These are phyloP conservation scores for Fusarium brachygibbosum DNA, from an alignment of 2,329 filamentous ascomycete genomes.

Conservation along the genomic window DNA sequence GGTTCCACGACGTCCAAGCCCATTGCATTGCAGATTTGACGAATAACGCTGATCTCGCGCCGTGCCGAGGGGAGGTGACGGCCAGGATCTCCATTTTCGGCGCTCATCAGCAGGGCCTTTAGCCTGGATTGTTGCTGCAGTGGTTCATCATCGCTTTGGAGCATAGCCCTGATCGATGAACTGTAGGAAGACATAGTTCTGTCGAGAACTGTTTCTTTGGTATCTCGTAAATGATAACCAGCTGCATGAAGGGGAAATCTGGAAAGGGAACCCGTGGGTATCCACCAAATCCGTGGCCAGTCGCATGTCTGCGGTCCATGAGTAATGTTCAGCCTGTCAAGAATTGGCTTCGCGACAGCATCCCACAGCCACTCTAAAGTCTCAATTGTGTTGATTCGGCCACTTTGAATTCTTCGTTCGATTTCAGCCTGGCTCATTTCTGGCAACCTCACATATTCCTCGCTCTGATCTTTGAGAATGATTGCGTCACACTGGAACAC, in stretches of 20 bases:
- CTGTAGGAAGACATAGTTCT: slow-evolving; percentile 1
- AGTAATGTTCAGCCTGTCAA: neutral
- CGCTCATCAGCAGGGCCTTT: no score
- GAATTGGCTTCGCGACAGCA: neutral
- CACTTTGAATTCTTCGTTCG: no score
- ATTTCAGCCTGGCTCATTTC: no score
- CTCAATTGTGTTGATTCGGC: neutral
- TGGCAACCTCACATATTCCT: neutral
- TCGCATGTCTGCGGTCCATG: neutral
- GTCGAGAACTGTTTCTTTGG: neutral
- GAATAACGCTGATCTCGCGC: neutral
- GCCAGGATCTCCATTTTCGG: no score
- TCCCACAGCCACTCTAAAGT: neutral
- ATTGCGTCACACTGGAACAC: neutral
- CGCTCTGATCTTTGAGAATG: neutral
- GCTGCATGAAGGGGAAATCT: slow-evolving; percentile 3
- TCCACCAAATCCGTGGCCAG: neutral
- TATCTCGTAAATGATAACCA: neutral
- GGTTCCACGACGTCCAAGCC: neutral
- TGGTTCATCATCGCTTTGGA: neutral
- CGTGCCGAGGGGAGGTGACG: neutral
- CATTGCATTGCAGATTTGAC: neutral
- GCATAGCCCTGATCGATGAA: neutral
- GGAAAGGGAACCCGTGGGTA: neutral
- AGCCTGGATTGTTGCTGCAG: no score